Percentiles rank a stretch among this genome's conserved stretches.
Evolutionary conservation across 352 stramenopile species (phyloP).

Genomic region (Phytopythium boreale): DNA sequence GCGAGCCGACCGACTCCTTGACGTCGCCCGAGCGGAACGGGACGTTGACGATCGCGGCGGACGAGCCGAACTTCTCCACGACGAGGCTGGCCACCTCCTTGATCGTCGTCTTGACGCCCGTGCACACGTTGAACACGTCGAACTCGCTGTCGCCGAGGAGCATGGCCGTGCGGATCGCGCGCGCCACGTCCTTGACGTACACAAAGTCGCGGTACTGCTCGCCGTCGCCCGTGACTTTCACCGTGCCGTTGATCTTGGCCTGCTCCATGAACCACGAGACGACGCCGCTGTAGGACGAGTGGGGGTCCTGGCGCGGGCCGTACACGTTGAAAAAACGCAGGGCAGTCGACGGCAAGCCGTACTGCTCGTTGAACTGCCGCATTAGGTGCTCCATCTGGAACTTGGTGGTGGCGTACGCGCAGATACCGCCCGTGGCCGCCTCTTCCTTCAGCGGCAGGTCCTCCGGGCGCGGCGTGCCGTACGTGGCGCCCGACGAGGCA

Average conservation of each 20-base stretch:
- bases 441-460: slow-evolving; percentile 46
- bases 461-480: slow-evolving; percentile 49
- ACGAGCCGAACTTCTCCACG: slow-evolving; percentile 42
- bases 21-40: slow-evolving; percentile 50
- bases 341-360: slow-evolving; percentile 46
- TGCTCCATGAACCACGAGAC: slow-evolving; percentile 71
- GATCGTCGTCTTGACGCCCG: slow-evolving; percentile 53
- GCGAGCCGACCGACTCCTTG: slow-evolving; percentile 53
- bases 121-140: slow-evolving; percentile 69
- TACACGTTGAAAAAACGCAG: slow-evolving; percentile 70
- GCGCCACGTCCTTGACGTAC: slow-evolving; percentile 61
- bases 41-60: slow-evolving; percentile 41
- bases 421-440: slow-evolving; percentile 47
- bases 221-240: slow-evolving; percentile 51
- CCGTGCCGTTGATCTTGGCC: slow-evolving; percentile 51
- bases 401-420: slow-evolving; percentile 54
- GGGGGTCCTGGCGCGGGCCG: slow-evolving; percentile 51
- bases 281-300: slow-evolving; percentile 62
- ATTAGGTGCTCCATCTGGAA: slow-evolving; percentile 65
- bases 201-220: slow-evolving; percentile 66
- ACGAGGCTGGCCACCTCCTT: slow-evolving; percentile 38
- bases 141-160: slow-evolving; percentile 39
- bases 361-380: slow-evolving; percentile 39
- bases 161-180: slow-evolving; percentile 57
- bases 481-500: slow-evolving; percentile 75